Evolutionary conservation across 805 yeast genomes (phyloP).

Genomic region (Teunomyces panamensis): DNA sequence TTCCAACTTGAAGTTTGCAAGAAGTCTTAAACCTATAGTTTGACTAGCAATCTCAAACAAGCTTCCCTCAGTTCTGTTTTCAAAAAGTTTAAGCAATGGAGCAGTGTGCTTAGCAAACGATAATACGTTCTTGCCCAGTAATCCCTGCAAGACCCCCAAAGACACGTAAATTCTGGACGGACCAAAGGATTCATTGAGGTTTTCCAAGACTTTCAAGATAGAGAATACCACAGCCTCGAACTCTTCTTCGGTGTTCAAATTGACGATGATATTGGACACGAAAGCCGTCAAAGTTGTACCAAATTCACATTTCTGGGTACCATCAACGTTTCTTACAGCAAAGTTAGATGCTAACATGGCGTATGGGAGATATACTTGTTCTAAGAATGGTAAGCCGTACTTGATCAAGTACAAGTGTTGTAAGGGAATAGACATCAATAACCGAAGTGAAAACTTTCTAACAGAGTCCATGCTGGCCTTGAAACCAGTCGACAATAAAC

Average conservation of each 20-base stretch:
- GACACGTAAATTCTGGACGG: conserved; percentile 65
- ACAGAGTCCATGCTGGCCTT: conserved; percentile 77
- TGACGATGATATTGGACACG: conserved; percentile 34
- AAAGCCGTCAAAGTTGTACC: conserved; percentile 52
- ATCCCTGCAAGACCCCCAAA: conserved; percentile 56
- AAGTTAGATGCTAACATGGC: conserved; percentile 65
- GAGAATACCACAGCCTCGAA: conserved; percentile 21
- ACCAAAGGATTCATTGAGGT: conserved; percentile 54
- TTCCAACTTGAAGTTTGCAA: conserved; percentile 41
- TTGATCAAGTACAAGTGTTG: conserved; percentile 39
- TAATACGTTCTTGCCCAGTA: conserved; percentile 29
- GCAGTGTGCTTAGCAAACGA: conserved; percentile 23
- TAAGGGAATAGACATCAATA: conserved; percentile 52
- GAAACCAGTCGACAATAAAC: conserved; percentile 73
- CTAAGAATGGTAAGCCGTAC: conserved; percentile 43
- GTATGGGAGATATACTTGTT: conserved; percentile 51
- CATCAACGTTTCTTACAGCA: conserved; percentile 31
- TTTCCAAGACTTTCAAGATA: conserved; percentile 44
- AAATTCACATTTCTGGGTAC: conserved; percentile 48
- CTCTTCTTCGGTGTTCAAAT: conserved; percentile 24
- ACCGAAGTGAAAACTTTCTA: conserved; percentile 54
- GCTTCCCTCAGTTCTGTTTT: conserved; percentile 46
- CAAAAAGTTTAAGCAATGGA: conserved; percentile 28
- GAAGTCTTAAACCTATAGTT: conserved; percentile 46
- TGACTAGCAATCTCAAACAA: conserved; percentile 52